These are phyloP conservation scores for Saccharomyces pastorianus DNA, from an alignment of 1,139 yeast genomes.

Conservation along the genomic window DNA sequence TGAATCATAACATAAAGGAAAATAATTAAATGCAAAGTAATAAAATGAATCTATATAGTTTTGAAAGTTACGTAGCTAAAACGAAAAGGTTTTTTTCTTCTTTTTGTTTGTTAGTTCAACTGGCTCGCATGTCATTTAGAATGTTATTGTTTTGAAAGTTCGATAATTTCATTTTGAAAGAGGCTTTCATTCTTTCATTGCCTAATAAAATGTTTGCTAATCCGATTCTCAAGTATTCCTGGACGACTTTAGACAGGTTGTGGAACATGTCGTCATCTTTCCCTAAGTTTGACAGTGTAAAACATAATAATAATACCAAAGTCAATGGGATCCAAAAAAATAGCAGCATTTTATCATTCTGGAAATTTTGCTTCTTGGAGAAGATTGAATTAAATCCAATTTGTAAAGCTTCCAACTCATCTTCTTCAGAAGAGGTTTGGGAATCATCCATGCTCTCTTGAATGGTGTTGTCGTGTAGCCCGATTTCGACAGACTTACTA, in stretches of 20 bases:
- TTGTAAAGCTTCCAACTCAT: constrained; percentile 44
- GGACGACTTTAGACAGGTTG: constrained; percentile 30
- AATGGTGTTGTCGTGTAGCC: constrained; percentile 2
- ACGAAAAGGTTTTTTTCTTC: not conserved
- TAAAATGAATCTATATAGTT: not conserved
- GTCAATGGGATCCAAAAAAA: constrained; percentile 82
- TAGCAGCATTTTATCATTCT: constrained; percentile 75
- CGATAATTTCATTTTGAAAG: constrained; percentile 36
- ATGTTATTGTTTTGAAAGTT: constrained; percentile 22
- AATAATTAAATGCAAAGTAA: not conserved
- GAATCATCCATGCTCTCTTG: constrained; percentile 14
- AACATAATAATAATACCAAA: constrained; percentile 43
- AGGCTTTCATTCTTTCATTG: constrained; percentile 56
- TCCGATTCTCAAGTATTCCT: constrained; percentile 44
- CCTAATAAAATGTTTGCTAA: constrained; percentile 61
- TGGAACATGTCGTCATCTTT: constrained; percentile 30
- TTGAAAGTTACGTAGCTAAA: not conserved
- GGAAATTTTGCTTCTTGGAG: constrained; percentile 56
- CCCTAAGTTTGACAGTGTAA: constrained; percentile 48
- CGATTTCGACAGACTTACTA: not conserved
- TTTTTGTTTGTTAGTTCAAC: constrained; percentile 1
- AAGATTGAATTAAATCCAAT: constrained; percentile 48
- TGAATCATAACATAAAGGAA: not conserved
- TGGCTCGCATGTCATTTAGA: constrained; percentile 10
- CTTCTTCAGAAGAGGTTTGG: constrained; percentile 26